Conservation (phyloP, 2,329 filamentous ascomycete genomes). For the Ophiosphaerella korrae region DNA sequence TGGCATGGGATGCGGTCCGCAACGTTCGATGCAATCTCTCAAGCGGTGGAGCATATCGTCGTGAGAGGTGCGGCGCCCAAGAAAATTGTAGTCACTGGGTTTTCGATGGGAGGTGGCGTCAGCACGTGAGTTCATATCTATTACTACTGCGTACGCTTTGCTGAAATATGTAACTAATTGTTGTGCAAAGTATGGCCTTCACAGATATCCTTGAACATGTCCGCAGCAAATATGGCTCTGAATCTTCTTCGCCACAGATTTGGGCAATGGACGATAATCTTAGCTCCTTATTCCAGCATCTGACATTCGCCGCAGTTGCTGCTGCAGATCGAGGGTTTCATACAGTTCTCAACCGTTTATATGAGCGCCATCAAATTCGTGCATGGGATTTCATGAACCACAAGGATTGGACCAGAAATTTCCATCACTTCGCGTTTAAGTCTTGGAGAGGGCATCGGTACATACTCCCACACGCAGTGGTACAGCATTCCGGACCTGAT, state of each 20-base stretch:
- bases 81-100: slow-evolving; percentile 12
- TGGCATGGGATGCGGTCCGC: slow-evolving; percentile 12
- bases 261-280: slow-evolving; percentile 4
- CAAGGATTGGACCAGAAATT: slow-evolving; percentile 3
- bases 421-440: slow-evolving; percentile 10
- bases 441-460: slow-evolving; percentile 18
- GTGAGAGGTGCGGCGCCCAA: slow-evolving; percentile 4
- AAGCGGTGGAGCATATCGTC: slow-evolving; percentile 3
- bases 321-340: slow-evolving; percentile 14
- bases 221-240: slow-evolving; percentile 8
- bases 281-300: slow-evolving; percentile 9
- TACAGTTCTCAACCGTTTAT: slow-evolving; percentile 14
- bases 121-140: slow-evolving; percentile 6
- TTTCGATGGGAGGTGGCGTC: slow-evolving; percentile 15
- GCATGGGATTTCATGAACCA: slow-evolving; percentile 17
- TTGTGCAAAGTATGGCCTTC: slow-evolving; percentile 11
- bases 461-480: slow-evolving; percentile 14
- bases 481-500: slow-evolving; percentile 1
- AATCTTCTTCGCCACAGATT: slow-evolving; percentile 1
- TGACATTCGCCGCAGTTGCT: slow-evolving; percentile 16
- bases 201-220: slow-evolving; percentile 15
- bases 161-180: neutral
- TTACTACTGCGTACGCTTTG: neutral
- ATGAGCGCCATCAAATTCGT: slow-evolving; percentile 11
- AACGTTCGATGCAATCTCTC: slow-evolving; percentile 3